Base-by-base conservation (phyloP, 805 yeast genomes). In the Yamadazyma insecticola region DNA sequence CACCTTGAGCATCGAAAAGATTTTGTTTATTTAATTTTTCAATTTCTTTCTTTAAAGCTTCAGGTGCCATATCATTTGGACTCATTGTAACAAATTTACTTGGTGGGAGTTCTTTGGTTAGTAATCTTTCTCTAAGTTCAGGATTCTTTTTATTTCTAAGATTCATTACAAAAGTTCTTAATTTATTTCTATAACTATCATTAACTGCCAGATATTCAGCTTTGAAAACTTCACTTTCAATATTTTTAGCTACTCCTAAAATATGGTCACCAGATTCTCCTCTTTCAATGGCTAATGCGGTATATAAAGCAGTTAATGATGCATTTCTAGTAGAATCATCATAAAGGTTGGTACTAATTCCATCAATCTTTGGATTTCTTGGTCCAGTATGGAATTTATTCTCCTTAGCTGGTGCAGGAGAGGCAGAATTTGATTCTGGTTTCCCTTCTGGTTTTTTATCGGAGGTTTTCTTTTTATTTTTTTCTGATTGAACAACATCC, bases 41-140 rank as follows among this genome's bases (percentile, higher is more conserved):
- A 44, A 89, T 70, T 54, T 89, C 92, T 55, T 81, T 73, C 58
- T 83, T 86, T 46, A 92, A 72, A 20, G 86, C 78, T 50, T 85
- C 96, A 3, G 97, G 95, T 0, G 97, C 97, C 78, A 92, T 72
- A 45, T 92, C 98, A 51, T 81, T 86, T n/a, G 96, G 90, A 20
- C 81, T 67, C 95, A 94, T 89, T 21, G 59, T 71, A 28, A 82
- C 80, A 44, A 92, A 74, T 28, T 76, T 71, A 10, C 67, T 59
- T 1, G 96, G 78, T 19, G 69, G 43, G 25, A 92, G 70, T 34
- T 76, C 80, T n/a, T 86, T 83, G 14, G 67, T 58, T 13, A 81
- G 70, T 22, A 92, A 72, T 37, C 81, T 73, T 8, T 63, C 66
- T 45, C 97, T 74, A 37, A 92, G 68, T 40, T 81, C 87, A 4